Base-by-base conservation (phyloP, 805 yeast species). In the Novakomyces olei region DNA sequence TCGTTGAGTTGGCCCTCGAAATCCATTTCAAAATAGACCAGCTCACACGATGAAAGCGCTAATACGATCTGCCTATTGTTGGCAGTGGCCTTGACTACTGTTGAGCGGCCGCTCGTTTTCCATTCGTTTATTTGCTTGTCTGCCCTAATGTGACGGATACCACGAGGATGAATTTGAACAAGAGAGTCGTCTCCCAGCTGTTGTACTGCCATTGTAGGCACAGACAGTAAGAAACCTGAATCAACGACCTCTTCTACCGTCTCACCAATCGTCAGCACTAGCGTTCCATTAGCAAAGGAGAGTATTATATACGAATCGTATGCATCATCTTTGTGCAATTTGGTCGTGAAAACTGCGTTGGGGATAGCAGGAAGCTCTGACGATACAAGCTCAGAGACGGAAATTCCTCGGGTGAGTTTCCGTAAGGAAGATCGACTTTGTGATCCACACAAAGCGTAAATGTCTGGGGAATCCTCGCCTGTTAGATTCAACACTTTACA, bases 21-120 rank as follows among this genome's bases (percentile, higher is more conserved):
- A 40, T 69, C 78, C 19, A 71, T 55, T 49, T 85, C 95, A 49
- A 88, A 85, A 50, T 85, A 85, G 3, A 74, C 72, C 3, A 85
- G 42, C 36, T 76, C 83, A 35, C 69, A 60, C 44, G 72, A 77
- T 2, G 88, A 71, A 3, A 88, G 51, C 0, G 72, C 80, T 4
- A 85, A 42, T 0, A 65, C 68, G 1, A 83, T 55, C 49, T 88
- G 96, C 2, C 64, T 60, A 16, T 61, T 55, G 12, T 80, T 78
- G 2, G 73, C 51, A 1, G 77, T 47, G 1, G 79, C 72, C n/a
- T 57, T 53, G 0, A 64, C 44, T 26, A 88, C 61, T 16, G 63
- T 57, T 15, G 71, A 65, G 2, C 88, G 92, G 0, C 72, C 69
- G 0, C 94, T 92, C 1, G 92, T 79, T 19, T 51, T 56, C 96